Base-by-base conservation (phyloP, 768 basidiomycete genomes). In the Podaxis sp. region DNA sequence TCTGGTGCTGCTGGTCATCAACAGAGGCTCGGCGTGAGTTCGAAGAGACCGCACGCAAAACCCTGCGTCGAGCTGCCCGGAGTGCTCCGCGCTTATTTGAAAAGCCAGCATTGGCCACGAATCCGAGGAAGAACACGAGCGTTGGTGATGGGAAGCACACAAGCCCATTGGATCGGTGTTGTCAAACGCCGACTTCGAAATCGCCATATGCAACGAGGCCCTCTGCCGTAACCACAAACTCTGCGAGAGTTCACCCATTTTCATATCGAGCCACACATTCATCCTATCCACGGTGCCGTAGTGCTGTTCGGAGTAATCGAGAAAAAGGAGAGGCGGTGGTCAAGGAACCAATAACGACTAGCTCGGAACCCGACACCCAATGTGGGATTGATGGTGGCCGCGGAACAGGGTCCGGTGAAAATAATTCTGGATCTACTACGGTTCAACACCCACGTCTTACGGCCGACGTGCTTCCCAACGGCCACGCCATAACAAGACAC, bases 1-100 rank as follows among this genome's bases (percentile, higher is more conserved):
- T 61, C 28, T 54, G 60, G 53, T 62, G 52, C 61, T 38, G 42
- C 52, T 55, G 44, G 53, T 55, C 61, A 9, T 62, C 53, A 33
- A 15, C 44, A 24, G 52, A 55, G 33, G 53, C 60, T 33, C 49
- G 22, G 26, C 36, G 19, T 26, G 59, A 60, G 38, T 60, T 60
- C 24, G 59, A 60, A 52, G 39, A 22, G 15, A 61, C 36, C 7
- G 61, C 28, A 2, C 22, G 52, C 15, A 62, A 54, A 36, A 19
- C 33, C 19, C 36, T 55, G 52, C 40, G 42, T 38, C 52, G 59
- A 24, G 53, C 44, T 22, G 53, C 61, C 30, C 44, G 52, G 19
- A 55, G 53, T n/a, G 61, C 53, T 33, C 61, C 61, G 13, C 61
- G 53, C 12, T 46, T 62, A 19, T 55, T 54, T n/a, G 33, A n/a